A percentile compares a stretch with the other conserved stretches of the same genome.
These are phyloP conservation scores for Aspergillus diversus DNA, from an alignment of 495 filamentous ascomycete genomes.

Conservation along the genomic window DNA sequence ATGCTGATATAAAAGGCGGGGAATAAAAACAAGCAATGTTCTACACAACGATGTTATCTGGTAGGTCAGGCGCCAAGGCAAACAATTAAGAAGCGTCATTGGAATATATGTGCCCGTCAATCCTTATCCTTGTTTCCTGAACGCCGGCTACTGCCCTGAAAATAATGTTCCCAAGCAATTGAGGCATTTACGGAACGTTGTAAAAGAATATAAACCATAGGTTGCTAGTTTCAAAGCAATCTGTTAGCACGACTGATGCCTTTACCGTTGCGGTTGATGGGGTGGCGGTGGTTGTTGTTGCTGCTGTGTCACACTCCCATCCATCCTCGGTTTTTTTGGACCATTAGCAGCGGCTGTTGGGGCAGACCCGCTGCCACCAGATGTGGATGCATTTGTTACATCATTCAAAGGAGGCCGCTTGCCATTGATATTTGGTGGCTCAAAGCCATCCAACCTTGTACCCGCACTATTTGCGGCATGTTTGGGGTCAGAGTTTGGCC, in stretches of 20 bases:
- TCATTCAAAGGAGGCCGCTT: conserved; percentile 55
- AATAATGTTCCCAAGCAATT: neutral
- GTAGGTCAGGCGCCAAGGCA: neutral
- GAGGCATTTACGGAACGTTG: neutral
- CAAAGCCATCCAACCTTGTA: conserved; percentile 28
- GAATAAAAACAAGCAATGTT: no score
- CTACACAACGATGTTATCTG: no score
- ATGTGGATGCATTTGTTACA: conserved; percentile 49
- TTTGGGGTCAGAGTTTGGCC: conserved; percentile 41
- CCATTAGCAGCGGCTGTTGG: conserved; percentile 32
- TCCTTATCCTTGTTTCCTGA: neutral
- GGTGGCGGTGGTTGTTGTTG: conserved; percentile 21
- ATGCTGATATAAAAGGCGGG: no score
- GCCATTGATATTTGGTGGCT: conserved; percentile 42
- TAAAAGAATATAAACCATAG: neutral
- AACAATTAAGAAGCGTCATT: neutral
- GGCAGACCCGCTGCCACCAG: conserved; percentile 28
- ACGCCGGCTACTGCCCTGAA: neutral
- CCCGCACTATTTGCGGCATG: conserved; percentile 25
- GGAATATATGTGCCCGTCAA: neutral
- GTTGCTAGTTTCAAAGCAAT: neutral
- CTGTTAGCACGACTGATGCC: conserved; percentile 6
- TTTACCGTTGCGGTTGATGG: conserved; percentile 13
- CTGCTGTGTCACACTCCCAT: conserved; percentile 4
- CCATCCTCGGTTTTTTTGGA: conserved; percentile 37